Conservation (phyloP, 768 basidiomycete species). For the Agaricus sinodeliciosus region DNA sequence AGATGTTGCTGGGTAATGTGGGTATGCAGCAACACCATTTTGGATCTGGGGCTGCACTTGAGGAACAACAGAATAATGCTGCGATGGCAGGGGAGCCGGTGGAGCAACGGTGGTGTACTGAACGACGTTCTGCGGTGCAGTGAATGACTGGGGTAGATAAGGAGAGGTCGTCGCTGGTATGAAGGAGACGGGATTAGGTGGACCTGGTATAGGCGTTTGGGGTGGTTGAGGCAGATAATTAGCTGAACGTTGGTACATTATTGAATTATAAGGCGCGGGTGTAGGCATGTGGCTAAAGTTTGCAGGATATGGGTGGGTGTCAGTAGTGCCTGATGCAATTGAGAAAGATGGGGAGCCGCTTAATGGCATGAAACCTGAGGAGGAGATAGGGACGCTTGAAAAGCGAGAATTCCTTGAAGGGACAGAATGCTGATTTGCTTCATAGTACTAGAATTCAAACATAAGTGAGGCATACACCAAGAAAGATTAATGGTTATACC, state of each 20-base stretch:
- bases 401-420: conserved; percentile 51
- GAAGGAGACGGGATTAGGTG: conserved; percentile 17
- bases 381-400: conserved; percentile 50
- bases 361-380: conserved; percentile 66
- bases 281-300: conserved; percentile 38
- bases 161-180: conserved; percentile 25
- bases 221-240: conserved; percentile 17
- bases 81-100: conserved; percentile 29
- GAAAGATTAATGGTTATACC: conserved; percentile 32
- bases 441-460: conserved; percentile 32
- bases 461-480: conserved; percentile 25
- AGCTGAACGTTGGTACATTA: conserved; percentile 24
- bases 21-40: not conserved
- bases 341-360: conserved; percentile 32
- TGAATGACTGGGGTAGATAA: conserved; percentile 32
- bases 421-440: conserved; percentile 28
- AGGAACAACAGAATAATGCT: conserved; percentile 30
- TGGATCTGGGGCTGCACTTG: conserved; percentile 19
- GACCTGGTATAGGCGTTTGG: conserved; percentile 23
- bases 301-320: conserved; percentile 28
- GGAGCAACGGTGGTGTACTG: conserved; percentile 31
- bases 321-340: conserved; percentile 28
- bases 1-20: conserved; percentile 22
- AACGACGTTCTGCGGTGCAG: conserved; percentile 23
- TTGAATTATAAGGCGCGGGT: conserved; percentile 27